Conservation (phyloP, 805 yeast species). For the Grigorovia transvaalensis region DNA sequence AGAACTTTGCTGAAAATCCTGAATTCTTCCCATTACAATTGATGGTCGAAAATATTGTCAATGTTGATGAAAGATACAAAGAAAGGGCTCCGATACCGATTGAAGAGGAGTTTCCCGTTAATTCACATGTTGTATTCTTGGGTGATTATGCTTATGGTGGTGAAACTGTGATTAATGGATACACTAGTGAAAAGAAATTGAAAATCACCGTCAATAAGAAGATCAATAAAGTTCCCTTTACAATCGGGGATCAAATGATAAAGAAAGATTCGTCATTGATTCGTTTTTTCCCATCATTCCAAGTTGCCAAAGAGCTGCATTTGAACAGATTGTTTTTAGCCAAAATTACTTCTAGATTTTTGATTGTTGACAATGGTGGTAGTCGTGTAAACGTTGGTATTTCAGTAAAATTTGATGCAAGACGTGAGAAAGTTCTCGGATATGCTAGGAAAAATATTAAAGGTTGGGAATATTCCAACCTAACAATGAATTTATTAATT, state of each 20-base stretch:
- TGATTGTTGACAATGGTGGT: constrained; percentile 45
- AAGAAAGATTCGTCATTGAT: constrained; percentile 44
- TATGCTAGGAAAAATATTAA: constrained; percentile 55
- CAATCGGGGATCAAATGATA: constrained; percentile 52
- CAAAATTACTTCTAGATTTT: constrained; percentile 62
- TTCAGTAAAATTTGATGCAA: constrained; percentile 71
- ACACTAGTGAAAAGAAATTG: constrained; percentile 37
- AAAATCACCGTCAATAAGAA: constrained; percentile 45
- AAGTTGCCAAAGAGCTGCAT: constrained; percentile 47
- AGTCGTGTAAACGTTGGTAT: constrained; percentile 64
- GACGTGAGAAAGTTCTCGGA: constrained; percentile 77
- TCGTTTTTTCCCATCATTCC: constrained; percentile 54
- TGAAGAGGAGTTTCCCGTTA: constrained; percentile 71
- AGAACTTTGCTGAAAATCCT: constrained; percentile 48
- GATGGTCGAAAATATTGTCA: constrained; percentile 61
- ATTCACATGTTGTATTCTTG: constrained; percentile 61
- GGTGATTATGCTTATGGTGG: constrained; percentile 87
- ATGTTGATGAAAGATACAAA: constrained; percentile 62
- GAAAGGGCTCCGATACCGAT: constrained; percentile 71
- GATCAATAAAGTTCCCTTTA: constrained; percentile 44
- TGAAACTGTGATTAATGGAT: constrained; percentile 56
- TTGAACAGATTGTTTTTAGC: constrained; percentile 61
- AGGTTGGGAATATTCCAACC: constrained; percentile 76
- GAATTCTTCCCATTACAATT: constrained; percentile 68
- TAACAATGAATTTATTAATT: constrained; percentile 56